Conservation (phyloP, 768 basidiomycete species). For the Serendipita sp. region DNA sequence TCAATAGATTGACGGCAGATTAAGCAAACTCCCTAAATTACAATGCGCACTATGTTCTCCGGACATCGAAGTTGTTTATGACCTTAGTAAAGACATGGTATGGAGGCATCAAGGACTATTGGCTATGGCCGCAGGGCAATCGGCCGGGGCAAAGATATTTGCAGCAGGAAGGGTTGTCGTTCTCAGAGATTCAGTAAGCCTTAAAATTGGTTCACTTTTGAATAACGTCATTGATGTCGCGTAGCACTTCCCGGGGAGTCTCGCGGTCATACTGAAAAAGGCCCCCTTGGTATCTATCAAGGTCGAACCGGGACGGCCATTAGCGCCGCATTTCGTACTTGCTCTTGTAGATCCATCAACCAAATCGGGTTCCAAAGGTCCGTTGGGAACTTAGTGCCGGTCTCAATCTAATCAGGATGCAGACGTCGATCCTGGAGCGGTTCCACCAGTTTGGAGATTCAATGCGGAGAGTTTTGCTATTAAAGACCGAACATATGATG, state of each 20-base stretch:
- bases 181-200: constrained; percentile 60
- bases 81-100: constrained; percentile 46
- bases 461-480: constrained; percentile 30
- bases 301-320: constrained; percentile 30
- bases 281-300: constrained; percentile 33
- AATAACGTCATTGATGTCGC: constrained; percentile 5
- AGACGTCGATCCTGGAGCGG: constrained; percentile 17
- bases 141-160: constrained; percentile 53
- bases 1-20: constrained; percentile 50
- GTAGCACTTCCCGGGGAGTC: constrained; percentile 60
- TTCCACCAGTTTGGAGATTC: constrained; percentile 72
- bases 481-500: constrained; percentile 46
- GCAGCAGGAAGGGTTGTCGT: constrained; percentile 65
- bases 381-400: no score
- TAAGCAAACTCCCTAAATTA: constrained; percentile 47
- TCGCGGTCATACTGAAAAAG: constrained; percentile 56
- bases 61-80: constrained; percentile 67
- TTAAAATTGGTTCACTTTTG: background rate
- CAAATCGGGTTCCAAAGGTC: constrained; percentile 41
- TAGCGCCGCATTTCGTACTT: constrained; percentile 49
- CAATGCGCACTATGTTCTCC: constrained; percentile 49
- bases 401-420: no score
- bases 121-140: constrained; percentile 38
- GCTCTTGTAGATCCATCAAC: constrained; percentile 51
- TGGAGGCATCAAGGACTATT: constrained; percentile 47